Conservation (phyloP, 257 asterid genomes). For the Anisodus tanguticus region DNA sequence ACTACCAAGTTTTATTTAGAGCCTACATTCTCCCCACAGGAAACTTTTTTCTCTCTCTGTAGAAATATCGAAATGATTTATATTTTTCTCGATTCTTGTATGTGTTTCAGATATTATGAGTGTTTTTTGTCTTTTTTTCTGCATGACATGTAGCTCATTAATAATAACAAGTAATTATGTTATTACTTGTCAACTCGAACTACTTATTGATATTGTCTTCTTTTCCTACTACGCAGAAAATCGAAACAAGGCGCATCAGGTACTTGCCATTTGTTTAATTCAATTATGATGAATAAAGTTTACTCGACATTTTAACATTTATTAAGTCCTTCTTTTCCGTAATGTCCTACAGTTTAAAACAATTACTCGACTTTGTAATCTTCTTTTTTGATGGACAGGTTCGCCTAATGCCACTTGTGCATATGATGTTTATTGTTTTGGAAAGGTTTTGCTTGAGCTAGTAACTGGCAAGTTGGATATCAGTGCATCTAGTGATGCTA, state of each 20-base stretch:
- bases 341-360: not conserved
- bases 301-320: not conserved
- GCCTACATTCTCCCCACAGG: not conserved
- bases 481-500: slow-evolving; percentile 67
- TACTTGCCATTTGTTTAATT: slow-evolving; percentile 38
- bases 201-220: slow-evolving; percentile 36
- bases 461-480: slow-evolving; percentile 92
- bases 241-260: slow-evolving; percentile 77
- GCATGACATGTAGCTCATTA: not conserved
- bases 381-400: slow-evolving; percentile 49
- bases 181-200: not conserved
- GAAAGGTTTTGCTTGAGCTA: slow-evolving; percentile 90
- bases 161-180: not conserved
- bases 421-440: slow-evolving; percentile 89
- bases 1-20: not conserved
- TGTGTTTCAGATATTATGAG: not conserved
- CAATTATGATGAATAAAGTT: slow-evolving; percentile 1
- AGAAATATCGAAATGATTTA: too few relatives aligned
- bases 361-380: not conserved
- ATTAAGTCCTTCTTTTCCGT: not conserved
- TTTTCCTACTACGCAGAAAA: slow-evolving; percentile 58
- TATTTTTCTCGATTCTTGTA: not conserved
- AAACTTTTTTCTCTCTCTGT: not conserved
- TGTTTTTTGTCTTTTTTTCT: not conserved
- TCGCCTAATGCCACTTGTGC: slow-evolving; percentile 64